Percentiles rank a stretch among this genome's conserved stretches.
Conservation (phyloP, 352 stramenopile species). For the Phytopythium helicoides region DNA sequence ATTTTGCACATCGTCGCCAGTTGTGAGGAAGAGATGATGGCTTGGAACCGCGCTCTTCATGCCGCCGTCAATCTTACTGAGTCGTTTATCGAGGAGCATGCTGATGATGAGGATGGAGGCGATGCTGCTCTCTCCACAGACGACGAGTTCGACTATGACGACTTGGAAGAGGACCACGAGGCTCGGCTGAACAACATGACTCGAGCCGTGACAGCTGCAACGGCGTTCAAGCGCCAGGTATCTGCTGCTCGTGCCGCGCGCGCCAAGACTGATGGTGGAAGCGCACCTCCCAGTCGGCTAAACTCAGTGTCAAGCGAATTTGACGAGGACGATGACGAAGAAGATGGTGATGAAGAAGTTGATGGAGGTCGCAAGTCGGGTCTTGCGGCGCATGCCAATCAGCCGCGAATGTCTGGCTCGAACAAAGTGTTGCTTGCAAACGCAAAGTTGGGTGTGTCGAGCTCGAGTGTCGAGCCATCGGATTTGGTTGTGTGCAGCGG, state of each 20-base stretch:
- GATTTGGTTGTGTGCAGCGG: conserved; percentile 64
- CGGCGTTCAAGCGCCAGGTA: conserved; percentile 30
- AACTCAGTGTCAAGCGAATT: conserved; percentile 2
- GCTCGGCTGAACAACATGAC: conserved; percentile 26
- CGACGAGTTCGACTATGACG: conserved; percentile 52
- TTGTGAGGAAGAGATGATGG: conserved; percentile 52
- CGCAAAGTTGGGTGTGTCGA: conserved; percentile 1
- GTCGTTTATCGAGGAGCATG: conserved; percentile 4
- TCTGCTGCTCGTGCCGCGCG: neutral
- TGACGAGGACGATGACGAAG: conserved; percentile 4
- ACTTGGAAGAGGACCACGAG: conserved; percentile 36
- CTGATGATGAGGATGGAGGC: conserved; percentile 27
- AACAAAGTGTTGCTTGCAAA: neutral
- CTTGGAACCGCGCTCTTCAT: conserved; percentile 62
- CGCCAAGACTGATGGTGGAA: neutral
- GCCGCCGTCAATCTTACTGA: conserved; percentile 28
- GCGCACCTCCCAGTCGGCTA: neutral
- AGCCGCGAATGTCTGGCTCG: neutral
- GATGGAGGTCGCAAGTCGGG: neutral
- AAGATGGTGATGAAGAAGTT: neutral
- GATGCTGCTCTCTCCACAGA: neutral
- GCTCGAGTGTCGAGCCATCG: conserved; percentile 14
- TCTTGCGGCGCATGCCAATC: neutral
- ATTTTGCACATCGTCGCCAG: conserved; percentile 54
- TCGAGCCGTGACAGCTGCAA: conserved; percentile 32